Conservation (phyloP, 2,329 filamentous ascomycete genomes). For the Didymella glomerata region DNA sequence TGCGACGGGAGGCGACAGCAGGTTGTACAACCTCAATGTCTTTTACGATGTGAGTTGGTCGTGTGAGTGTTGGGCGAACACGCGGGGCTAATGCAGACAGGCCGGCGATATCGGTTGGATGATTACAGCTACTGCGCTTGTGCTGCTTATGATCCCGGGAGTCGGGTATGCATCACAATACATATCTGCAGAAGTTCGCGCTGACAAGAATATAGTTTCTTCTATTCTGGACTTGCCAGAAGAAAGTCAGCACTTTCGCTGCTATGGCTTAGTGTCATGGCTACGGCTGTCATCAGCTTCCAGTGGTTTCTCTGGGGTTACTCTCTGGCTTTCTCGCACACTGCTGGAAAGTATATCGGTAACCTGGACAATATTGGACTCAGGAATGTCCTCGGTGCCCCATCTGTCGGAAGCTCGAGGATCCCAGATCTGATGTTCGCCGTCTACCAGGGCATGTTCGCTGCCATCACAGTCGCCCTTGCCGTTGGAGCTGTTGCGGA, state of each 20-base stretch:
- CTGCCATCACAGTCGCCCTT: conserved; percentile 84
- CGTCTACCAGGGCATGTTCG: conserved; percentile 89
- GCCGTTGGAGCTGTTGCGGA: conserved; percentile 87
- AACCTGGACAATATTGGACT: conserved; percentile 82
- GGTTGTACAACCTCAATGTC: conserved; percentile 77
- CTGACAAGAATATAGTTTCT: conserved; percentile 67
- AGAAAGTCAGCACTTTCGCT: conserved; percentile 88
- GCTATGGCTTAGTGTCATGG: conserved; percentile 85
- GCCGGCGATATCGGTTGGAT: conserved; percentile 86
- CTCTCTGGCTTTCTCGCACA: conserved; percentile 82
- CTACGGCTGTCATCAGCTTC: conserved; percentile 79
- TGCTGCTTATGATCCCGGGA: conserved; percentile 91
- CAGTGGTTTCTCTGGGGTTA: conserved; percentile 98
- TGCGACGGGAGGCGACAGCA: conserved; percentile 71
- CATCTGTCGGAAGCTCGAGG: conserved; percentile 75
- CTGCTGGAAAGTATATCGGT: conserved; percentile 78
- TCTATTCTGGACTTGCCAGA: conserved; percentile 89
- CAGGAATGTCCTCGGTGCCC: conserved; percentile 75
- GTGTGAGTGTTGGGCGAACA: conserved; percentile 18
- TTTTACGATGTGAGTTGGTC: conserved; percentile 74
- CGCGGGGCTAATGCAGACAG: conserved; percentile 56
- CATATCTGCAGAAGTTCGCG: background rate
- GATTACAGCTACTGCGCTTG: conserved; percentile 76
- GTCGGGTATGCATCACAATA: conserved; percentile 66
- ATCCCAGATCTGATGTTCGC: conserved; percentile 87